Percentiles rank a stretch among this genome's conserved stretches.
Evolutionary conservation across 352 stramenopile genomes (phyloP).

Genomic region (Pythium utonaiense): DNA sequence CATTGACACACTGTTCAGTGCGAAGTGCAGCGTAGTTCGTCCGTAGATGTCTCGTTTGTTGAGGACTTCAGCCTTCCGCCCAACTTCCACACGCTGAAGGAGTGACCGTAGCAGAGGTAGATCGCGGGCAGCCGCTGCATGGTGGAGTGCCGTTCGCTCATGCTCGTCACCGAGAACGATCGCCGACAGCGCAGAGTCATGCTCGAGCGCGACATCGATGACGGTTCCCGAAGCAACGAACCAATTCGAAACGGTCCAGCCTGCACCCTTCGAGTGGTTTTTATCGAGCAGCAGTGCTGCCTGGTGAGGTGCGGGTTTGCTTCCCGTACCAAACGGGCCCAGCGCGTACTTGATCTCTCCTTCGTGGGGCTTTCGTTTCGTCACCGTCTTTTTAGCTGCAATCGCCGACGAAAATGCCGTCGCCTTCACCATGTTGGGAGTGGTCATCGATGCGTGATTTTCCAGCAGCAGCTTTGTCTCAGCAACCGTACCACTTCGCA

Average conservation of each 20-base stretch:
- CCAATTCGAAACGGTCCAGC: too few relatives aligned
- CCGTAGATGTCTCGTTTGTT: conserved; percentile 51
- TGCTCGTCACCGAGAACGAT: conserved; percentile 46
- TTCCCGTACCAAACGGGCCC: background rate
- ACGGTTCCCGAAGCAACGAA: conserved; percentile 1
- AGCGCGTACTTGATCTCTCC: conserved; percentile 28
- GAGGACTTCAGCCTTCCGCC: conserved; percentile 22
- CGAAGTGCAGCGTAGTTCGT: conserved; percentile 64
- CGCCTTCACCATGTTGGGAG: conserved; percentile 27
- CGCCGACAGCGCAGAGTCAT: conserved; percentile 20
- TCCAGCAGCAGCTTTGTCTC: conserved; percentile 39
- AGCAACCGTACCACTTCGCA: conserved; percentile 31
- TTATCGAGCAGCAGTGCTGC: background rate
- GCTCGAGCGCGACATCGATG: conserved; percentile 1
- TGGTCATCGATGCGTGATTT: conserved; percentile 37
- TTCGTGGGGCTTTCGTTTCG: conserved; percentile 36
- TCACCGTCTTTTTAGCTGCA: conserved; percentile 35
- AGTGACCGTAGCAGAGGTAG: conserved; percentile 49
- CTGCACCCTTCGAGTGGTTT: too few relatives aligned
- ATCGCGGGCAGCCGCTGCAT: conserved; percentile 56
- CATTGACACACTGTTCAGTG: conserved; percentile 64
- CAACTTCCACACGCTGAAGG: conserved; percentile 31
- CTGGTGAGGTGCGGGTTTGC: background rate
- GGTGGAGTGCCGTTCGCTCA: conserved; percentile 49
- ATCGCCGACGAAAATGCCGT: conserved; percentile 48